These are phyloP conservation scores for Nakazawaea pomicola DNA, from an alignment of 805 yeast species.

Conservation along the genomic window DNA sequence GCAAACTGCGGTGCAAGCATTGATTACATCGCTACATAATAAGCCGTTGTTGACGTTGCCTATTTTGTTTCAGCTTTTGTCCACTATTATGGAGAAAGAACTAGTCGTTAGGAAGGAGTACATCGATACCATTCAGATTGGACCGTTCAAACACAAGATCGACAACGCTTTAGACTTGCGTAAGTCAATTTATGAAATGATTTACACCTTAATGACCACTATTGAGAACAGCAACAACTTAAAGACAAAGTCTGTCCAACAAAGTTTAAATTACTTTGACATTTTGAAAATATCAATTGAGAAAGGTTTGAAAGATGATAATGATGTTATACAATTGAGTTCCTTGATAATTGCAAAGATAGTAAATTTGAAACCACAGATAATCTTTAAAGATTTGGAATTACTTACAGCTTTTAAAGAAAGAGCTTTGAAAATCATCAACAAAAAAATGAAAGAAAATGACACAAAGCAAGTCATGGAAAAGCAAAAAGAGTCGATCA, in stretches of 20 bases:
- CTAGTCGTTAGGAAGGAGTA: conserved; percentile 50
- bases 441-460: conserved; percentile 47
- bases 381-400: conserved; percentile 11
- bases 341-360: conserved; percentile 39
- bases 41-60: conserved; percentile 43
- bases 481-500: conserved; percentile 40
- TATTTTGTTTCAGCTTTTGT: conserved; percentile 40
- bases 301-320: conserved; percentile 55
- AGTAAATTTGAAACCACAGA: conserved; percentile 26
- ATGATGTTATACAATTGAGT: conserved; percentile 51
- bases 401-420: conserved; percentile 23
- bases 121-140: conserved; percentile 69
- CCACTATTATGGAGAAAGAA: conserved; percentile 46
- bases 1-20: conserved; percentile 52
- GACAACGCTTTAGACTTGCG: conserved; percentile 75
- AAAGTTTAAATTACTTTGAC: conserved; percentile 24
- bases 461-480: conserved; percentile 69
- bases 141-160: conserved; percentile 79
- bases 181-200: conserved; percentile 64
- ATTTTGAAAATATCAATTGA: conserved; percentile 38
- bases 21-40: conserved; percentile 56
- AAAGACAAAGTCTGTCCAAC: conserved; percentile 15
- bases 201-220: conserved; percentile 46
- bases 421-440: conserved; percentile 36
- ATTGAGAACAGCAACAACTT: conserved; percentile 22